A percentile compares a stretch with the other conserved stretches of the same genome.
Evolutionary conservation across 75 land plant genomes (phyloP).

Genomic region (Picea glauca): DNA sequence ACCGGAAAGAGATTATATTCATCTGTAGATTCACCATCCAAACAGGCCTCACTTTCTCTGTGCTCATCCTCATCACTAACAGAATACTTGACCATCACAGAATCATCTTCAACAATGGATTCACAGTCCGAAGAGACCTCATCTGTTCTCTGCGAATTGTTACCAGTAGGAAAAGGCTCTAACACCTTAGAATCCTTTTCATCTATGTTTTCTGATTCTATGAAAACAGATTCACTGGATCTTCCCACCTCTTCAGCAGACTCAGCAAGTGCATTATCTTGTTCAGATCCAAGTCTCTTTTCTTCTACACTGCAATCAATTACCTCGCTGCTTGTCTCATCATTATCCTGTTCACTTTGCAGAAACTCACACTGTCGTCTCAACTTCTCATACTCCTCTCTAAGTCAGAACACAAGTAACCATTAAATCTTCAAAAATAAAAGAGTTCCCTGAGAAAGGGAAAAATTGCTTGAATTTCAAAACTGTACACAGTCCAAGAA

Average conservation of each 20-base stretch:
- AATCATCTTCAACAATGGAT: not conserved
- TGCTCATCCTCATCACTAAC: slow-evolving; percentile 11
- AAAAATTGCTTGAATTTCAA: not conserved
- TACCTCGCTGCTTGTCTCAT: slow-evolving; percentile 10
- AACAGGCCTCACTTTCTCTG: slow-evolving; percentile 18
- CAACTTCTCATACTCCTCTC: slow-evolving; percentile 73
- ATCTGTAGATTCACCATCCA: slow-evolving; percentile 38
- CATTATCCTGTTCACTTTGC: slow-evolving; percentile 1
- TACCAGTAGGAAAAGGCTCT: slow-evolving; percentile 6
- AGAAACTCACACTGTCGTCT: slow-evolving; percentile 37
- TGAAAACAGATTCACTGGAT: slow-evolving; percentile 30
- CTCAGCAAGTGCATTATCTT: not conserved
- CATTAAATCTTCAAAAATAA: not conserved
- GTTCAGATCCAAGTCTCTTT: slow-evolving; percentile 7
- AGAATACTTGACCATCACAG: not conserved
- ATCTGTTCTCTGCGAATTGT: slow-evolving; percentile 9
- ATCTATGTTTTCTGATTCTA: slow-evolving; percentile 16
- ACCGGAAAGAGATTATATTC: slow-evolving; percentile 22
- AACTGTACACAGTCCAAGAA: not conserved
- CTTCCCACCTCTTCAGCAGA: slow-evolving; percentile 32
- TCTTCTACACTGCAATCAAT: not conserved
- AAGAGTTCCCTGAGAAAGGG: not conserved
- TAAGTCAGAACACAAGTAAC: slow-evolving; percentile 16
- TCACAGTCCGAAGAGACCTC: slow-evolving; percentile 11
- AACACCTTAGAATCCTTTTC: slow-evolving; percentile 9